Percentiles rank a stretch among this genome's conserved stretches.
Evolutionary conservation across 768 basidiomycete genomes (phyloP).

Genomic region (Phylloporus sp.): DNA sequence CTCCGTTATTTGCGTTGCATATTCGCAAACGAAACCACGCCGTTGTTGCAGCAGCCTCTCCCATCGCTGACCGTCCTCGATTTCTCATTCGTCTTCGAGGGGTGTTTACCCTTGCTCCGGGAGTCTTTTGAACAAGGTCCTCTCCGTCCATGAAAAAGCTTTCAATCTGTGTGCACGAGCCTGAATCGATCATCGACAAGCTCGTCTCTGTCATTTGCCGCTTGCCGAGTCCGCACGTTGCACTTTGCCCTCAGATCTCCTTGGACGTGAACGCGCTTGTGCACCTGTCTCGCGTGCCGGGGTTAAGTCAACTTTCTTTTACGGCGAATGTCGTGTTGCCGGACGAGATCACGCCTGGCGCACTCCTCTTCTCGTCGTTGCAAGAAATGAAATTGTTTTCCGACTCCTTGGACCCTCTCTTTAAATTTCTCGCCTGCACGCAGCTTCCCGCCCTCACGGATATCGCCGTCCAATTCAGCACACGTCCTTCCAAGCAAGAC

Average conservation of each 20-base stretch:
- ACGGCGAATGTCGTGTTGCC: not conserved
- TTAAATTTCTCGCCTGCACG: not conserved
- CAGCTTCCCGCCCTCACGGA: not conserved
- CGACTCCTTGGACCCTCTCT: not conserved
- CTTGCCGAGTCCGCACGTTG: not conserved
- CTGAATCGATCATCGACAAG: not conserved
- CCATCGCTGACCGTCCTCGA: not conserved
- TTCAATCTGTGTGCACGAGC: not conserved
- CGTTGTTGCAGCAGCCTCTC: not conserved
- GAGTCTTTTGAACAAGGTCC: not conserved
- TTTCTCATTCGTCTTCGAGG: not conserved
- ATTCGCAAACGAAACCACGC: not conserved
- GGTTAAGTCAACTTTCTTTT: not conserved
- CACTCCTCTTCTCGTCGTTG: constrained; percentile 1
- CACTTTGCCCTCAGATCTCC: not conserved
- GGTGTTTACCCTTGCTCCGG: not conserved
- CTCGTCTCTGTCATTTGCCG: not conserved
- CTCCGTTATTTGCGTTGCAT: not conserved
- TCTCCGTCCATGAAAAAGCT: not conserved
- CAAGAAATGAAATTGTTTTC: not conserved
- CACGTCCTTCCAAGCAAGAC: not conserved
- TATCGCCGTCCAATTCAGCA: not conserved
- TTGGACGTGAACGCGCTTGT: not conserved
- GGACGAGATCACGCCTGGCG: not conserved
- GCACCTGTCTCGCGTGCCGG: constrained; percentile 1